Evolutionary conservation across 306 rosid genomes (phyloP).

Genomic region (Cotoneaster glaucophyllus): DNA sequence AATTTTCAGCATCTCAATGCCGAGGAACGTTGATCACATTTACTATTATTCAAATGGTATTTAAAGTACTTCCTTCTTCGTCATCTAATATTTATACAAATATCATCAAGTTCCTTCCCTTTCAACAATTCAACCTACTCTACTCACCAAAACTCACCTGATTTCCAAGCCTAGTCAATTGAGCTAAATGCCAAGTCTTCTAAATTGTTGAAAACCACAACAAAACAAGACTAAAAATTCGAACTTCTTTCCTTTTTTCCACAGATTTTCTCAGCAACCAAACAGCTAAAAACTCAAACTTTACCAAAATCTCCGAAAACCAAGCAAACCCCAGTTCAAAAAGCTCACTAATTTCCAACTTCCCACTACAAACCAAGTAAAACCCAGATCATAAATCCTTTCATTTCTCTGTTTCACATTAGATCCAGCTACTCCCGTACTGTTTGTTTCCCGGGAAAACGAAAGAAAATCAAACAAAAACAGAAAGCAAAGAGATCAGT

Average conservation of each 20-base stretch:
- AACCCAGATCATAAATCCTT: slow-evolving; percentile 1
- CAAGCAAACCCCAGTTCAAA: slow-evolving; percentile 14
- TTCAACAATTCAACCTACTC: background rate
- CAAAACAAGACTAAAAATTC: background rate
- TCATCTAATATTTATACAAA: background rate
- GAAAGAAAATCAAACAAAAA: slow-evolving; percentile 4
- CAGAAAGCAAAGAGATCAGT: slow-evolving; percentile 4
- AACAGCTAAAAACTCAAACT: slow-evolving; percentile 3
- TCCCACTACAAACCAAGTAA: slow-evolving; percentile 1
- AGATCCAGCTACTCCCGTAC: slow-evolving; percentile 31
- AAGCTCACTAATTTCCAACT: slow-evolving; percentile 2
- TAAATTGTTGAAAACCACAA: background rate
- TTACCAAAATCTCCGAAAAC: slow-evolving; percentile 7
- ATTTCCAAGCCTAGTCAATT: background rate
- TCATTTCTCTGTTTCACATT: background rate
- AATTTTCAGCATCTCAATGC: background rate
- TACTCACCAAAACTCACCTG: background rate
- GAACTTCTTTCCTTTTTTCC: background rate
- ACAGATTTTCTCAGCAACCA: background rate
- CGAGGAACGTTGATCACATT: background rate
- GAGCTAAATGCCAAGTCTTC: background rate
- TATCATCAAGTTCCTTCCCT: background rate
- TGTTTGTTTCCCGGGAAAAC: background rate
- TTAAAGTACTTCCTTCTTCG: background rate
- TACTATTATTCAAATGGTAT: background rate